Evolutionary conservation across 2,329 filamentous ascomycete genomes (phyloP).

Genomic region (Phaeosphaeriaceae sp.): DNA sequence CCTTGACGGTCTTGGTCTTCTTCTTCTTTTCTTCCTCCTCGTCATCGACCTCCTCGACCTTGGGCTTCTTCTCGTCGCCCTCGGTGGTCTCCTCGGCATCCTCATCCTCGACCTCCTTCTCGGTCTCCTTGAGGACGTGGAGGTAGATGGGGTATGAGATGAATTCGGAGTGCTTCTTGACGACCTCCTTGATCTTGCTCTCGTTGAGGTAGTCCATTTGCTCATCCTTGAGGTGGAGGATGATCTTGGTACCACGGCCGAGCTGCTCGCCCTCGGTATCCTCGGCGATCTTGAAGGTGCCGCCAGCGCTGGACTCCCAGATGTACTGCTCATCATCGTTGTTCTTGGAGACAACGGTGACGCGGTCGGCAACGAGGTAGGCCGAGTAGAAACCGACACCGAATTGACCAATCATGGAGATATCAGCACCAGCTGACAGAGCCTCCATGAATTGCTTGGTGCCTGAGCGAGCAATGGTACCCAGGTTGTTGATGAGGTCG

Average conservation of each 20-base stretch:
- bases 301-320: conserved; percentile 97
- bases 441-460: conserved; percentile 99
- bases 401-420: conserved; percentile 99
- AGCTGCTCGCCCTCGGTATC: conserved; percentile 91
- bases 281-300: conserved; percentile 90
- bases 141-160: conserved; percentile 99
- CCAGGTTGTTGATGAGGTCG: conserved; percentile 99
- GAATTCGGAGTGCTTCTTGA: conserved; percentile 99
- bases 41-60: conserved; percentile 91
- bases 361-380: conserved; percentile 97
- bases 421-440: conserved; percentile 95
- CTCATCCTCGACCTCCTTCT: conserved; percentile 98
- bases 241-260: conserved; percentile 95
- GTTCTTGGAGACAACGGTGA: conserved; percentile 96
- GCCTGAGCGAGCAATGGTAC: conserved; percentile 97
- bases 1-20: conserved; percentile 99
- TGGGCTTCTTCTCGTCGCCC: conserved; percentile 91
- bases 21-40: conserved; percentile 86
- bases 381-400: conserved; percentile 99
- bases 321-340: conserved; percentile 99
- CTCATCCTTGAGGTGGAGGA: conserved; percentile 99
- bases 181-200: conserved; percentile 99
- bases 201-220: conserved; percentile 98
- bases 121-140: conserved; percentile 98
- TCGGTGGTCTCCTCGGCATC: conserved; percentile 73